A percentile compares a stretch with the other conserved stretches of the same genome.
Conservation (phyloP, 2,329 filamentous ascomycete species). For the Colletotrichum destructivum region DNA sequence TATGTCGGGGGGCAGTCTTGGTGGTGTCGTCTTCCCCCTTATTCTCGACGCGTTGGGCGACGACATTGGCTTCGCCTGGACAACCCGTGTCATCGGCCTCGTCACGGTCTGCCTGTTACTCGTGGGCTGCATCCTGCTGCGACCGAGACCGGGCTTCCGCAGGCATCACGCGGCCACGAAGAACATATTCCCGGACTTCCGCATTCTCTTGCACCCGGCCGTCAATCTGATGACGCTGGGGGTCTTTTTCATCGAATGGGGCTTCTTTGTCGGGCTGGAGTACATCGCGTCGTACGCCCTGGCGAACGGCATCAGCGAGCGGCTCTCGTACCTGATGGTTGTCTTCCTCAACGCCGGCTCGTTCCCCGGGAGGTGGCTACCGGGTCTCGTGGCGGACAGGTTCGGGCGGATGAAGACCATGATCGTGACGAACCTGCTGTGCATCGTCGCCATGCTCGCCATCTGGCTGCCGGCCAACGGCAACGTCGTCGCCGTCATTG, state of each 20-base stretch:
- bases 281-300: not conserved
- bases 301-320: not conserved
- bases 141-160: not conserved
- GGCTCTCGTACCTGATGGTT: not conserved
- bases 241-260: not conserved
- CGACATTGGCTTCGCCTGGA: not conserved
- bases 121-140: not conserved
- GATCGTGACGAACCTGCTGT: not conserved
- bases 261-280: slow-evolving; percentile 4
- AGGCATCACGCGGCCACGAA: not conserved
- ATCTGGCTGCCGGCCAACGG: not conserved
- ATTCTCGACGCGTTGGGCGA: not conserved
- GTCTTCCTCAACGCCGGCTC: slow-evolving; percentile 8
- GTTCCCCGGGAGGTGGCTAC: too few relatives aligned
- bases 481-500: too few relatives aligned
- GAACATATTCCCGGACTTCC: slow-evolving; percentile 3
- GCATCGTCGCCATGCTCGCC: not conserved
- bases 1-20: not conserved
- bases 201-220: not conserved
- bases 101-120: not conserved
- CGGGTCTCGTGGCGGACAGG: not conserved
- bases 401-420: slow-evolving; percentile 7
- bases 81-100: not conserved
- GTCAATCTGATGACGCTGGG: not conserved
- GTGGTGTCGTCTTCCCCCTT: not conserved